These are phyloP conservation scores for Lipomyces sp. DNA, from an alignment of 805 yeast genomes.

Conservation along the genomic window DNA sequence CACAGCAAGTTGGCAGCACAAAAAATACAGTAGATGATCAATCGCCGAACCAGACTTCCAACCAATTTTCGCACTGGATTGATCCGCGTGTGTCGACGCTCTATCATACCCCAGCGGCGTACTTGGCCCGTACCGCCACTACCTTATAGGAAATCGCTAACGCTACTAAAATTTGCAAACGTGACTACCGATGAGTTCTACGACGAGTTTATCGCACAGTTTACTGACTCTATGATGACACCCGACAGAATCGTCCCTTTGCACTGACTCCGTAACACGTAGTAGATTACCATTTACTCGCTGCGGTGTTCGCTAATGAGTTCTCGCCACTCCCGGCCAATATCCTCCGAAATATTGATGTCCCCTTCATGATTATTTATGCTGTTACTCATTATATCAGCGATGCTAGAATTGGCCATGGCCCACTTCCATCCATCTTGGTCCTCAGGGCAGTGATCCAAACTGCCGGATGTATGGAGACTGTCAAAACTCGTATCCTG, in stretches of 20 bases:
- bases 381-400: not conserved
- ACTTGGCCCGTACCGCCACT: no score
- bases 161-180: no score
- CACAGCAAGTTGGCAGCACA: not conserved
- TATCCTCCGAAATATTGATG: not conserved
- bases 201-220: no score
- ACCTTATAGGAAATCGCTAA: no score
- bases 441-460: not conserved
- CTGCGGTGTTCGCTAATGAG: not conserved
- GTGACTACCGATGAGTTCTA: no score
- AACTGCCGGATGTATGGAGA: slow-evolving; percentile 4
- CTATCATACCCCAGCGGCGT: no score
- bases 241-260: not conserved
- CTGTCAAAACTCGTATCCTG: slow-evolving; percentile 6
- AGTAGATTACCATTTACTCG: not conserved
- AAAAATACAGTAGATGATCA: no score
- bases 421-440: not conserved
- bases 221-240: not conserved
- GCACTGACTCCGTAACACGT: not conserved
- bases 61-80: no score
- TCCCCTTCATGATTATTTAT: not conserved
- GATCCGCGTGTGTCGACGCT: no score
- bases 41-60: no score
- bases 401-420: not conserved
- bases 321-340: slow-evolving; percentile 4